Evolutionary conservation across 2,329 filamentous ascomycete genomes (phyloP).

Genomic region (Fusarium algeriense): DNA sequence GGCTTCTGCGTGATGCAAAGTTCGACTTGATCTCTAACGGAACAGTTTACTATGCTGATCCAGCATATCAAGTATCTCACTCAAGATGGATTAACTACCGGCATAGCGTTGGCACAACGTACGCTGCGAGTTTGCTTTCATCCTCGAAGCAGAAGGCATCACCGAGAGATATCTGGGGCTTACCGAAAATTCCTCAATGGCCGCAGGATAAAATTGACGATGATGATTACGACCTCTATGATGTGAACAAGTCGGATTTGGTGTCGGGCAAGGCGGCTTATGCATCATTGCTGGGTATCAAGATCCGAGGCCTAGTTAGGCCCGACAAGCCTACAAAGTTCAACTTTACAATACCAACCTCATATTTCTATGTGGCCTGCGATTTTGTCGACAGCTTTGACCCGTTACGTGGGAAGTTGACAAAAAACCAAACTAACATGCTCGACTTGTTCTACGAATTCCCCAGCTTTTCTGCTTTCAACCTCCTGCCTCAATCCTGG

Average conservation of each 20-base stretch:
- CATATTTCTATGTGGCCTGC: neutral
- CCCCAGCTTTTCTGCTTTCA: neutral
- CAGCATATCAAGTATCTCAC: neutral
- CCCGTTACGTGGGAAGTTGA: neutral
- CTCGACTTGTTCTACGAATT: neutral
- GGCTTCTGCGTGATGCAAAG: neutral
- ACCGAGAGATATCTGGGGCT: neutral
- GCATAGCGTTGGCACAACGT: neutral
- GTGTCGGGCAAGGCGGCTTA: neutral
- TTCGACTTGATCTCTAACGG: neutral
- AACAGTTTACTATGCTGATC: neutral
- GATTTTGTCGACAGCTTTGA: neutral
- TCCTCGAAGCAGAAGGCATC: neutral
- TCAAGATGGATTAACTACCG: neutral
- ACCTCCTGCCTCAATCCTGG: neutral
- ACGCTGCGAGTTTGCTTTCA: neutral
- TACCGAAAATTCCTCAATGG: neutral
- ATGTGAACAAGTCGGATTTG: neutral
- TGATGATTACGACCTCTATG: neutral
- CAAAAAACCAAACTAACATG: rapidly evolving
- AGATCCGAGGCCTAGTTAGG: neutral
- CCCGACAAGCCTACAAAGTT: neutral
- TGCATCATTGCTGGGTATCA: neutral
- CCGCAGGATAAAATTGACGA: neutral
- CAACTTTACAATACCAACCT: neutral